Evolutionary conservation across 345 rosid genomes (phyloP).

Genomic region (Psidium guajava): DNA sequence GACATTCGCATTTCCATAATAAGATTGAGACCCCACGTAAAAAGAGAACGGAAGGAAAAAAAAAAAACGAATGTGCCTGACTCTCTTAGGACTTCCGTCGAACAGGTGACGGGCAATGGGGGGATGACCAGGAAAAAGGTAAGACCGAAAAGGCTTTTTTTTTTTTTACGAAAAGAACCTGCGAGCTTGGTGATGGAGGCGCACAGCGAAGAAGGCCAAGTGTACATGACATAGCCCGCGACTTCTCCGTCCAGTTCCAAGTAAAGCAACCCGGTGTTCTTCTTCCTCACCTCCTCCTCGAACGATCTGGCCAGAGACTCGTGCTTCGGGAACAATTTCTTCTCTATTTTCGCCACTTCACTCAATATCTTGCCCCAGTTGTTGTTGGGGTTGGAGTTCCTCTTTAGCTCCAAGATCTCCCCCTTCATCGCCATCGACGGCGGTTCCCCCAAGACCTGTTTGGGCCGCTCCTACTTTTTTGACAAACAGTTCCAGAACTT

Average conservation of each 20-base stretch:
- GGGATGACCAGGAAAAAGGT: not conserved
- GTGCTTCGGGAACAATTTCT: constrained; percentile 65
- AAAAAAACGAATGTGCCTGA: accelerated
- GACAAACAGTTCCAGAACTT: not conserved
- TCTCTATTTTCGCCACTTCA: constrained; percentile 65
- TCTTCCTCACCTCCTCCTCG: constrained; percentile 61
- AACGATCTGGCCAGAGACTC: constrained; percentile 65
- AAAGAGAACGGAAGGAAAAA: not conserved
- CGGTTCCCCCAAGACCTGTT: not conserved
- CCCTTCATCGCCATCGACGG: not conserved
- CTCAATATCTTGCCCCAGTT: constrained; percentile 31
- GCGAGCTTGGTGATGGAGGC: constrained; percentile 78
- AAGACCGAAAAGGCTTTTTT: not conserved
- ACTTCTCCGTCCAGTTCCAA: constrained; percentile 28
- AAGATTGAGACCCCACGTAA: not conserved
- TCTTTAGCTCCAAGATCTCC: constrained; percentile 29
- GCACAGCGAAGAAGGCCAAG: constrained; percentile 66
- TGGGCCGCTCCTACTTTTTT: not conserved
- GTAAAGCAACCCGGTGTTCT: constrained; percentile 60
- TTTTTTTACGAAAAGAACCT: constrained; percentile 20
- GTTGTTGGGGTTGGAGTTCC: constrained; percentile 17
- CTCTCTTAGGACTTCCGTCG: constrained; percentile 25
- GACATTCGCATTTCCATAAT: not conserved
- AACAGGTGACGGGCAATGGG: constrained; percentile 18
- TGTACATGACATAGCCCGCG: constrained; percentile 53